Evolutionary conservation across 208 protist species (phyloP), one percentile per base, ranked within the genome.

Genomic region (Trypanosomatidae sp.): DNA sequence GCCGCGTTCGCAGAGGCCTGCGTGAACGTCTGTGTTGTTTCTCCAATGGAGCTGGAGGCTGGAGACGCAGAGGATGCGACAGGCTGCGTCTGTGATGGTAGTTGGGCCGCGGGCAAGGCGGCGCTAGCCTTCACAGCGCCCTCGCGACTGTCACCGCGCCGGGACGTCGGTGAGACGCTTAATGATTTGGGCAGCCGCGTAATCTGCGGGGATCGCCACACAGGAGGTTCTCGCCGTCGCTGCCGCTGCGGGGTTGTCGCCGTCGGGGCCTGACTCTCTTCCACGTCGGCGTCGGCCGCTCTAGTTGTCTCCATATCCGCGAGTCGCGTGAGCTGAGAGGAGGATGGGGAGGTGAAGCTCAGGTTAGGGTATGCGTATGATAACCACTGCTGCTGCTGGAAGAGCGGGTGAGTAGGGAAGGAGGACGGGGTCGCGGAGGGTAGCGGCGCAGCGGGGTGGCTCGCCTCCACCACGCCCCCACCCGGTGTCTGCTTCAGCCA

Each of bases 141-240:
- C 12, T 6, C 13, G 15, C 65, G 7, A 3, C 28, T 7, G 7
- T 44, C 66, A 53, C 43, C 47, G 44, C 47, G 41, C 25, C 69
- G 41, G 17, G 71, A 81, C 30, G 59, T 19, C 0, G 70, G 70
- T n/a, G 70, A 79, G 41, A 79, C 69, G 62, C 36, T 79, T 53
- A 79, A 60, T 1, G 74, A 79, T 50, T 22, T 74, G 19, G 68
- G 68, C 25, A 79, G 53, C 30, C 66, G 62, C 12, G 60, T 2
- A 17, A 66, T 43, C 66, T 76, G 76, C 41, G 76, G 76, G 22
- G 76, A 76, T 50, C 76, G 76, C 76, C 76, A 81, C 50, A 69
- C 66, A 43, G 76, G 76, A 17, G 76, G 76, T 50, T 75, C 70
- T 10, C 74, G 74, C 53, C 44, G 74, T 22, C 62, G 74, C 56